Percentiles rank a stretch among this genome's conserved stretches.
Evolutionary conservation across 2,329 filamentous ascomycete species (phyloP).

Genomic region (Colletotrichum sp.): DNA sequence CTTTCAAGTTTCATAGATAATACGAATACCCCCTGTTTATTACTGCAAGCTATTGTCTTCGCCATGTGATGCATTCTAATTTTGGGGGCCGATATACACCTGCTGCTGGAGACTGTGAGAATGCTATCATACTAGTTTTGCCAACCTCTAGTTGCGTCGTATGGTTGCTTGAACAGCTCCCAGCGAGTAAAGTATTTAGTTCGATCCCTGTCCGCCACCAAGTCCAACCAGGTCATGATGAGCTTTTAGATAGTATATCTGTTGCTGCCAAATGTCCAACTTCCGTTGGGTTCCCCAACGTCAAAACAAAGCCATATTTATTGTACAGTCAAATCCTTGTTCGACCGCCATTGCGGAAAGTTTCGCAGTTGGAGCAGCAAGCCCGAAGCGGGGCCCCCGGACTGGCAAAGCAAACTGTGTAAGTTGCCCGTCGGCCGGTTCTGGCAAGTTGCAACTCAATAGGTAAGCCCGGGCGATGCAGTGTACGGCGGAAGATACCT

Average conservation of each 20-base stretch:
- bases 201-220: neutral
- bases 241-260: neutral
- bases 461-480: neutral
- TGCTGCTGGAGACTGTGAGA: too few relatives aligned
- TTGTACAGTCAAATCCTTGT: neutral
- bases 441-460: neutral
- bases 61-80: too few relatives aligned
- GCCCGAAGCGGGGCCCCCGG: neutral
- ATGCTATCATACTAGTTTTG: too few relatives aligned
- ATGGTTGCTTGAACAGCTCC: neutral
- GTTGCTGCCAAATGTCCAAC: neutral
- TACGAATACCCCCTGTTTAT: neutral
- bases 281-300: neutral
- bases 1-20: neutral
- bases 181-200: too few relatives aligned
- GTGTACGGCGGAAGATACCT: neutral
- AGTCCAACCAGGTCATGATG: neutral
- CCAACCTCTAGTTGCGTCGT: neutral
- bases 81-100: too few relatives aligned
- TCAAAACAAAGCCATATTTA: neutral
- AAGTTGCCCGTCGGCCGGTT: neutral
- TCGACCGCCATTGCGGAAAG: neutral
- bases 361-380: neutral
- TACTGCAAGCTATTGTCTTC: neutral
- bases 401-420: neutral